Base-by-base conservation (phyloP, 2,329 filamentous ascomycete genomes). In the Bertia moriformis region DNA sequence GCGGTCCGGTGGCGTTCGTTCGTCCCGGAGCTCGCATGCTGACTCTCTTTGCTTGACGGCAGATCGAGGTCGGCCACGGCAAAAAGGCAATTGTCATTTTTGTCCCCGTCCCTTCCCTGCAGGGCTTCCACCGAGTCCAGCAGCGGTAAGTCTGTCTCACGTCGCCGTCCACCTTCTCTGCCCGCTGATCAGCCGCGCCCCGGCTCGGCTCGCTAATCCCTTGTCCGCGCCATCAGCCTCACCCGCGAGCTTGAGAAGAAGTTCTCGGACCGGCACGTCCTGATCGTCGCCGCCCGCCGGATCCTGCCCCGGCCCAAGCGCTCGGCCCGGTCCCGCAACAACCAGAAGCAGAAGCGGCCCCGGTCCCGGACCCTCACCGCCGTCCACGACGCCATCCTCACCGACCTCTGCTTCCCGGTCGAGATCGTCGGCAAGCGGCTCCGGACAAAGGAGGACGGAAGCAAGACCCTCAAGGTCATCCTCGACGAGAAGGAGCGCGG, bases 61-160 rank as follows among this genome's bases (percentile, higher is more conserved):
- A 98, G 91, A 91, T 98, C 77, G 91, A 98, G 78, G 89, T 96
- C 73, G 91, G 91, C 76, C 88, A 96, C 77, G 91, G 91, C 81
- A 94, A 94, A 81, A 98, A 96, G 83, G 91, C 91, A 64, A 91
- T 98, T 75, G 89, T 94, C 78, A 93, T 98, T 83, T 98, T 98
- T 84, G 91, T 98, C 78, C 91, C 91, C 66, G 91, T 98, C 67
- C 91, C 91, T 71, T 87, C 93, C 69, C 86, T 98, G 66, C 74
- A 81, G 67, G 85, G 85, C 66, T 98, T 95, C 86, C 91, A 96
- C 84, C 88, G 91, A 64, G 86, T 94, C 65, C 91, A 98, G 80
- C 91, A 96, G 77, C 88, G 91, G 89, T 96, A 88, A 69, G 81
- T 67, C 48, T 42, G 39, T 27, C 14, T 35, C 18, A 3, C 37